Evolutionary conservation across 306 rosid genomes (phyloP), one percentile per base, ranked within the genome.

Genomic region (Rubus parviflorus): DNA sequence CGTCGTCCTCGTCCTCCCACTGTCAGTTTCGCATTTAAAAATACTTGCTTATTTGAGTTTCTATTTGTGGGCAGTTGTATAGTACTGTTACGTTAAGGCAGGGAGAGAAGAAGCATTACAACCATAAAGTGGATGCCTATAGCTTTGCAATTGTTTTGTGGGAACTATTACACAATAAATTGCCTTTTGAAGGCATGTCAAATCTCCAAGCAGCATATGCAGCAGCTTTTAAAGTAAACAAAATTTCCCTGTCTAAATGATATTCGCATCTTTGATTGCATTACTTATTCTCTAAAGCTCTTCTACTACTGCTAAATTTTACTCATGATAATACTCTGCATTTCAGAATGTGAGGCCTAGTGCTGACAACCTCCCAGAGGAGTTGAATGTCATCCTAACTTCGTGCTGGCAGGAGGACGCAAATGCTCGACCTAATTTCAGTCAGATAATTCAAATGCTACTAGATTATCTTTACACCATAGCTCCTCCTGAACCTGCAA

Each of bases 171-270:
- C 92, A 92, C 89, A 94, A 94, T 88, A 94, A 84, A 81, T 81
- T 92, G 86, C 98, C 98, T 35, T 94, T 94, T 65, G 93, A 94
- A 89, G 98, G 98, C 89, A 94, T 94, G 98, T 92, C 98, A 70
- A 94, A 94, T 83, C 98, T 94, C 58, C 97, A 94, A 78, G 98
- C 98, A 42, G 97, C 97, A 63, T 94, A 94, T 87, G 97, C 97
- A 10, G 97, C 98, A 23, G 97, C 98, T 64, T 92, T 94, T 75
- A 94, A 94, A 83, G 98, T 94, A 78, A 84, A 38, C 43, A 22
- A 22, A 57, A 49, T 75, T 41, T 77, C 47, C 72, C 43, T 25
- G 7, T 68, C 64, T 58, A 30, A 15, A 43, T 17, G 17, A 25
- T 20, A 52, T 62, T 53, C 65, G 56, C 35, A 6, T 81, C 66